Percentiles rank a stretch among this genome's conserved stretches.
These are phyloP conservation scores for Kwoniella shivajii DNA, from an alignment of 1,284 basidiomycete species.

Conservation along the genomic window DNA sequence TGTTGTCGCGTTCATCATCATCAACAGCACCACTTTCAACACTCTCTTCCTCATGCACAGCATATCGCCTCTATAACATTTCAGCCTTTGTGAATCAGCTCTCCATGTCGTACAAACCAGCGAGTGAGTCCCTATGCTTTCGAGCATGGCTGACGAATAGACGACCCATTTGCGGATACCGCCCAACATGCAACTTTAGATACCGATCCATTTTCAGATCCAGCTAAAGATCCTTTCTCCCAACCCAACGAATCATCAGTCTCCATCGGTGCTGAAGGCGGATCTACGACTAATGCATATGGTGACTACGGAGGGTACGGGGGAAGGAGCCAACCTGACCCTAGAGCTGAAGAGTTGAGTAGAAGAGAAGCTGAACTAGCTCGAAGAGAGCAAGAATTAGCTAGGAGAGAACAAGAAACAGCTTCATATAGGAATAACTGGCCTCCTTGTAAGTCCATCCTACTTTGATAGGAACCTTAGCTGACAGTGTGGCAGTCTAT, in stretches of 20 bases:
- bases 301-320: constrained; percentile 14
- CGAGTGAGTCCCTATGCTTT: constrained; percentile 2
- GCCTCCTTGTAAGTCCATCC: constrained; percentile 48
- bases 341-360: constrained; percentile 44
- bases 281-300: constrained; percentile 13
- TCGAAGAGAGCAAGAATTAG: constrained; percentile 36
- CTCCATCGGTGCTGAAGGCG: constrained; percentile 32
- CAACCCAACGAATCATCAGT: constrained; percentile 46
- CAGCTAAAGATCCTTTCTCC: constrained; percentile 40
- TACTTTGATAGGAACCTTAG: background rate
- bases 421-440: constrained; percentile 47
- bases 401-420: constrained; percentile 32
- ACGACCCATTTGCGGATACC: constrained; percentile 17
- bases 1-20: background rate
- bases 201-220: constrained; percentile 43
- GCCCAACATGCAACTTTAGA: constrained; percentile 18
- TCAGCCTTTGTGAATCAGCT: no score
- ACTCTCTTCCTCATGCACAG: background rate
- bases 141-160: background rate
- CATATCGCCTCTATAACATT: no score
- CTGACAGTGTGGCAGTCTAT: no score
- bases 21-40: background rate
- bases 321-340: constrained; percentile 12
- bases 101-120: constrained; percentile 14
- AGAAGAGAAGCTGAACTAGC: constrained; percentile 35